These are phyloP conservation scores for Micractinium sp. DNA, from an alignment of 139 green algal genomes.

Conservation along the genomic window DNA sequence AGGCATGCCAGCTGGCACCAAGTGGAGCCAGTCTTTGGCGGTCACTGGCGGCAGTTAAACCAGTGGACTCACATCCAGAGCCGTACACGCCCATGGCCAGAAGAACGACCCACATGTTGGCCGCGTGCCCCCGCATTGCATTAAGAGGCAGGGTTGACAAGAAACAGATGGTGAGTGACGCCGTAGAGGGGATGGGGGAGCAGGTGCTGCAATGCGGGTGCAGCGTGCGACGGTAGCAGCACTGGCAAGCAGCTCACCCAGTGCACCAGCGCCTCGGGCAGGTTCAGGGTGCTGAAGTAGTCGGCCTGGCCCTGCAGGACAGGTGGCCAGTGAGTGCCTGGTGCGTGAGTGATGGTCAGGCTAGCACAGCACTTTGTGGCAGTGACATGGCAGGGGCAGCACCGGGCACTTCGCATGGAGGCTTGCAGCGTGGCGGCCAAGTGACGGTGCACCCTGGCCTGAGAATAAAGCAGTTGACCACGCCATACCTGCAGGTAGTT, in stretches of 20 bases:
- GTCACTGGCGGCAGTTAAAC: background rate
- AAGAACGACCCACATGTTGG: conserved; percentile 83
- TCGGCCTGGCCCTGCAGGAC: conserved; percentile 51
- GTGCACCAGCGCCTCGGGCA: conserved; percentile 50
- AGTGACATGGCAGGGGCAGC: background rate
- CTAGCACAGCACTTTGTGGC: no score
- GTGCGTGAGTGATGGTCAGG: background rate
- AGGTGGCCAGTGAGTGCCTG: background rate
- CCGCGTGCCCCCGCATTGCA: conserved; percentile 61
- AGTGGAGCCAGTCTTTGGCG: background rate
- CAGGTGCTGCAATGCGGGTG: background rate
- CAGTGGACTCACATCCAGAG: conserved; percentile 54
- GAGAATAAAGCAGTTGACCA: no score
- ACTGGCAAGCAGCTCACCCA: conserved; percentile 8
- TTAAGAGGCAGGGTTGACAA: background rate
- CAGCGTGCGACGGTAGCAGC: background rate
- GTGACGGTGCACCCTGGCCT: background rate
- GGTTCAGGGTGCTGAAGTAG: conserved; percentile 60
- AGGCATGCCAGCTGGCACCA: background rate
- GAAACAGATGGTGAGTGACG: background rate
- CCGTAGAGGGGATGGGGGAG: no score
- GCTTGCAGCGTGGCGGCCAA: background rate
- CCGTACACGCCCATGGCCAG: conserved; percentile 46
- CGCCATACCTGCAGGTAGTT: conserved; percentile 9
- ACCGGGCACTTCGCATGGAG: background rate